Evolutionary conservation across 2,329 filamentous ascomycete genomes (phyloP).

Genomic region (Ceratocystis cubensis): DNA sequence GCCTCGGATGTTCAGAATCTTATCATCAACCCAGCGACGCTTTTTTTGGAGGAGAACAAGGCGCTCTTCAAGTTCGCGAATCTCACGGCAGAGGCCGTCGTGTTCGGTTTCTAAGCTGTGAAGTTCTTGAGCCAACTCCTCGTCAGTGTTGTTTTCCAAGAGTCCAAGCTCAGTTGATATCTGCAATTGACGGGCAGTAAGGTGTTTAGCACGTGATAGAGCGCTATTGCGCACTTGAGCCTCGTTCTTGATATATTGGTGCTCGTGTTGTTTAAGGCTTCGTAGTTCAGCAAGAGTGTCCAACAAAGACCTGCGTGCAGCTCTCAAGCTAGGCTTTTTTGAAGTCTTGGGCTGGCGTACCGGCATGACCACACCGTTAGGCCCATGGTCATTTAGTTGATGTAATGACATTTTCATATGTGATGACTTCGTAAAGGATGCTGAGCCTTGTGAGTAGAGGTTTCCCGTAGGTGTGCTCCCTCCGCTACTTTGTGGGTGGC

Average conservation of each 20-base stretch:
- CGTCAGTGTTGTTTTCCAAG: slow-evolving; percentile 44
- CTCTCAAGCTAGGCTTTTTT: slow-evolving; percentile 44
- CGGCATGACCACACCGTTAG: slow-evolving; percentile 43
- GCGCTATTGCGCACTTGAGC: slow-evolving; percentile 45
- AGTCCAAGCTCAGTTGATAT: slow-evolving; percentile 40
- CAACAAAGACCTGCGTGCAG: slow-evolving; percentile 52
- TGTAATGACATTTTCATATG: slow-evolving; percentile 31
- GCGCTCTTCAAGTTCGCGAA: slow-evolving; percentile 51
- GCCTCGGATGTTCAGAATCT: slow-evolving; percentile 51
- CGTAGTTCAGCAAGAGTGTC: slow-evolving; percentile 51
- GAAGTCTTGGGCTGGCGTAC: slow-evolving; percentile 42
- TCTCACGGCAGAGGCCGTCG: slow-evolving; percentile 45
- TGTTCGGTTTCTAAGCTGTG: slow-evolving; percentile 45
- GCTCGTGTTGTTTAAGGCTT: slow-evolving; percentile 55
- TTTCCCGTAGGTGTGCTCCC: slow-evolving; percentile 33
- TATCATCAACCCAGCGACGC: slow-evolving; percentile 45
- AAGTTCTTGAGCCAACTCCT: slow-evolving; percentile 49
- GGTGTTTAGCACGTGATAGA: slow-evolving; percentile 43
- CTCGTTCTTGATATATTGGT: slow-evolving; percentile 45
- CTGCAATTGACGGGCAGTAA: slow-evolving; percentile 38
- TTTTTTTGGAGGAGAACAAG: slow-evolving; percentile 48
- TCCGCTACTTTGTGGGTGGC: slow-evolving; percentile 23
- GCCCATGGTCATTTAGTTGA: slow-evolving; percentile 29
- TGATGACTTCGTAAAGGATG: slow-evolving; percentile 32
- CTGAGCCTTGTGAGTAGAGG: slow-evolving; percentile 28